These are phyloP conservation scores for Macrophomina phaseolina DNA, from an alignment of 2,329 filamentous ascomycete species.

Conservation along the genomic window DNA sequence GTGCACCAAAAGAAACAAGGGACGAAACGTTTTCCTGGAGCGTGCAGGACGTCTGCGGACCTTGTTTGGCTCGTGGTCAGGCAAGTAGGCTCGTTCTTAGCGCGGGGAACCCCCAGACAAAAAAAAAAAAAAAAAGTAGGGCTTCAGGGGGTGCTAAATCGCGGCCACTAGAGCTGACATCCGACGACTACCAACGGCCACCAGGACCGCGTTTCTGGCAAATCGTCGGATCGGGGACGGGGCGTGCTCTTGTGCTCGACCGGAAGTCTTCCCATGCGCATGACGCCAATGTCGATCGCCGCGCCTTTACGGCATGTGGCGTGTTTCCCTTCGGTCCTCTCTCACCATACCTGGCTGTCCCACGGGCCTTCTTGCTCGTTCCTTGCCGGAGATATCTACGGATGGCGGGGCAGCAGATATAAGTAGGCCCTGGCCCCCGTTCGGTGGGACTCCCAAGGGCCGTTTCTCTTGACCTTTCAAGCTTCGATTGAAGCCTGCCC, in stretches of 20 bases:
- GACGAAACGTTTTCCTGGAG: neutral
- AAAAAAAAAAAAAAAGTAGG: no score
- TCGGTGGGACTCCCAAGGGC: neutral
- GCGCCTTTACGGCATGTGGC: neutral
- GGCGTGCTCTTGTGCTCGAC: neutral
- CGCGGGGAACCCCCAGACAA: neutral
- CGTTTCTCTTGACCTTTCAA: neutral
- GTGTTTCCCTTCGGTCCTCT: neutral
- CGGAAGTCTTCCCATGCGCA: neutral
- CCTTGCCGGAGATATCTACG: conserved; percentile 4
- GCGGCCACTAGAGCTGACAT: neutral
- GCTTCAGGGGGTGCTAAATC: no score
- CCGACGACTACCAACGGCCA: neutral
- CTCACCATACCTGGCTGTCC: neutral
- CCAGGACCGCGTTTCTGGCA: neutral
- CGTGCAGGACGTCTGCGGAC: no score
- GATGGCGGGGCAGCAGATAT: neutral
- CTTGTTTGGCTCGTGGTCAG: neutral
- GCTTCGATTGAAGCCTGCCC: neutral
- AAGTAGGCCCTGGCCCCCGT: neutral
- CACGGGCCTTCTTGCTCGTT: neutral
- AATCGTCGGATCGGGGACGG: conserved; percentile 1
- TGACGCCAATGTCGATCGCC: neutral
- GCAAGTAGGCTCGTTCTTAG: neutral
- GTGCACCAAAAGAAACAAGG: neutral